These are phyloP conservation scores for Acacia melanoxylon DNA, from an alignment of 306 rosid genomes.

Conservation along the genomic window DNA sequence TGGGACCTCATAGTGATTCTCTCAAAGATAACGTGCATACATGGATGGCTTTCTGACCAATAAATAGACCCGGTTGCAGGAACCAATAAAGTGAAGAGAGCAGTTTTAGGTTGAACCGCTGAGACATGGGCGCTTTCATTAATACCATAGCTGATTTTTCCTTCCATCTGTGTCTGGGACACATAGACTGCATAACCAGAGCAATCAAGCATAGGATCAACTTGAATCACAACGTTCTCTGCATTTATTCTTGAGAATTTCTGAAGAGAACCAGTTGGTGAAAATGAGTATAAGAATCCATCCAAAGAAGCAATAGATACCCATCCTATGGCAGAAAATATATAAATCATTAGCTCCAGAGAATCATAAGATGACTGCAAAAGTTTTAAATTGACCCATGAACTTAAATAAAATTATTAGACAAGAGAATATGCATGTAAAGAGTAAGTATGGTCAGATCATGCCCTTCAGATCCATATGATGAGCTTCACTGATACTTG, in stretches of 20 bases:
- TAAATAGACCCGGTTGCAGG: slow-evolving; percentile 75
- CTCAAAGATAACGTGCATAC: slow-evolving; percentile 24
- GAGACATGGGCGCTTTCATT: slow-evolving; percentile 57
- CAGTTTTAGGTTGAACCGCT: slow-evolving; percentile 55
- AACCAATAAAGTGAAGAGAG: slow-evolving; percentile 59
- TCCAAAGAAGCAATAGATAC: slow-evolving; percentile 76
- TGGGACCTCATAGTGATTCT: too few relatives aligned
- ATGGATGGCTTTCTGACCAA: slow-evolving; percentile 68
- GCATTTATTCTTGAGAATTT: slow-evolving; percentile 62
- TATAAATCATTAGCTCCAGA: neutral
- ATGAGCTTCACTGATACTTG: neutral
- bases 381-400: too few relatives aligned
- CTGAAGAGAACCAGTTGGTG: slow-evolving; percentile 64
- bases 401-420: neutral
- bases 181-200: slow-evolving; percentile 70
- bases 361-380: slow-evolving; percentile 6
- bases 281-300: slow-evolving; percentile 72
- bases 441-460: neutral
- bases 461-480: neutral
- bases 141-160: slow-evolving; percentile 51
- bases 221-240: slow-evolving; percentile 53
- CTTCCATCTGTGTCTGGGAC: slow-evolving; percentile 73
- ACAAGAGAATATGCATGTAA: neutral
- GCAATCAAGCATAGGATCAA: slow-evolving; percentile 70
- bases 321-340: slow-evolving; percentile 57